Percentiles rank a stretch among this genome's conserved stretches.
These are phyloP conservation scores for Tubosaeta brunneosetosa DNA, from an alignment of 768 basidiomycete species.

Conservation along the genomic window DNA sequence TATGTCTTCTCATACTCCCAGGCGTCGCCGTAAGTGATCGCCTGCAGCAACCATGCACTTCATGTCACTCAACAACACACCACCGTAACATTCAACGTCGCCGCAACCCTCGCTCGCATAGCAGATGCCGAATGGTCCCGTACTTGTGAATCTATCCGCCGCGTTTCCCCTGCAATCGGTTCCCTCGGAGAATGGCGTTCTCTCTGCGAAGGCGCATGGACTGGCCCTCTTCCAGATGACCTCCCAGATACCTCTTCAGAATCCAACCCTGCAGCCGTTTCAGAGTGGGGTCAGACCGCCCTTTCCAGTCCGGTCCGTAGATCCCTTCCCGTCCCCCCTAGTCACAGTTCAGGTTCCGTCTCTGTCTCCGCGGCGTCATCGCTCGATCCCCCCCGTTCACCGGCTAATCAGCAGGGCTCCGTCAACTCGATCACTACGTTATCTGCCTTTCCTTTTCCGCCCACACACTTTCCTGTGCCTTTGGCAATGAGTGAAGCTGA, in stretches of 20 bases:
- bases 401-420: slow-evolving; percentile 22
- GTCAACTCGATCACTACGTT: slow-evolving; percentile 58
- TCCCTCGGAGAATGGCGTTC: slow-evolving; percentile 68
- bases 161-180: slow-evolving; percentile 62
- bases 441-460: slow-evolving; percentile 70
- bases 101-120: slow-evolving; percentile 61
- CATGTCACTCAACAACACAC: slow-evolving; percentile 59
- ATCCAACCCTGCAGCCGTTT: slow-evolving; percentile 7
- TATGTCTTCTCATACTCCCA: slow-evolving; percentile 32
- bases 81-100: slow-evolving; percentile 53
- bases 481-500: slow-evolving; percentile 30
- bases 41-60: slow-evolving; percentile 58
- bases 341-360: slow-evolving; percentile 9
- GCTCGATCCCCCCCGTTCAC: slow-evolving; percentile 24
- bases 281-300: slow-evolving; percentile 30
- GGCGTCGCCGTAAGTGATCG: not conserved
- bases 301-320: slow-evolving; percentile 16
- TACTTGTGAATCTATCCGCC: slow-evolving; percentile 65
- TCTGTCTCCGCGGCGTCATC: slow-evolving; percentile 1
- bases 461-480: slow-evolving; percentile 66
- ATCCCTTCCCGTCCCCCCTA: slow-evolving; percentile 21
- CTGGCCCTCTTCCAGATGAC: slow-evolving; percentile 36
- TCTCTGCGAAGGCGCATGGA: slow-evolving; percentile 75
- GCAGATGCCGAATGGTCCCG: slow-evolving; percentile 78
- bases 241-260: slow-evolving; percentile 20